phyloP scores from a whole-genome alignment of 345 rosid genomes.

The Populus euphratica region DNA sequence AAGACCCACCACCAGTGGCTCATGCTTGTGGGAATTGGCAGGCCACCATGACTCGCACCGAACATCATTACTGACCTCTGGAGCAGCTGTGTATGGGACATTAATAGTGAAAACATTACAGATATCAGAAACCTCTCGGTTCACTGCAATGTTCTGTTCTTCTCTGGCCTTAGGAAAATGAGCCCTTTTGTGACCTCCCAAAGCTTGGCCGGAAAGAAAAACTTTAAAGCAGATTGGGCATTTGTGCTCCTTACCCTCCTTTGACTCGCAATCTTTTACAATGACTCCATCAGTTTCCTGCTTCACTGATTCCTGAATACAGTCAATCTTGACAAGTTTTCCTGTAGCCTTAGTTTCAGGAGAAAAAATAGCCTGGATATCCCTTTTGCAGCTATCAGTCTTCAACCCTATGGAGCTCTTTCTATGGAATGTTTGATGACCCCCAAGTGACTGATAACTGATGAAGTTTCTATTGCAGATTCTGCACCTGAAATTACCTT shows the following conservation, averaged over 20 bases:
- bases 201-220: slow-evolving; percentile 37
- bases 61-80: slow-evolving; percentile 17
- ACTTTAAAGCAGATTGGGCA: slow-evolving; percentile 39
- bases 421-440: slow-evolving; percentile 60
- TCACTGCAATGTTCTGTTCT: slow-evolving; percentile 1
- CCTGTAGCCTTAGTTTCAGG: slow-evolving; percentile 15
- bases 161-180: slow-evolving; percentile 28
- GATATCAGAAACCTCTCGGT: slow-evolving; percentile 15
- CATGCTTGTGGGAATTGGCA: slow-evolving; percentile 20
- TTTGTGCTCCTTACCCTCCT: slow-evolving; percentile 27
- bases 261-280: slow-evolving; percentile 5
- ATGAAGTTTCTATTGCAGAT: slow-evolving; percentile 48
- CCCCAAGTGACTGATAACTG: slow-evolving; percentile 57
- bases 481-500: slow-evolving; percentile 36
- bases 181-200: slow-evolving; percentile 37
- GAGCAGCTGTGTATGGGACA: slow-evolving; percentile 9
- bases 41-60: slow-evolving; percentile 21
- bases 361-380: background rate
- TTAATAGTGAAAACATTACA: slow-evolving; percentile 18
- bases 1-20: slow-evolving; percentile 21
- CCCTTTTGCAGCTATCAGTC: slow-evolving; percentile 13
- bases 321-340: slow-evolving; percentile 14
- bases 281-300: slow-evolving; percentile 19
- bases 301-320: slow-evolving; percentile 13
- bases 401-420: slow-evolving; percentile 12